Base-by-base conservation (phyloP, 2,329 filamentous ascomycete genomes). In the Ilyonectria robusta region DNA sequence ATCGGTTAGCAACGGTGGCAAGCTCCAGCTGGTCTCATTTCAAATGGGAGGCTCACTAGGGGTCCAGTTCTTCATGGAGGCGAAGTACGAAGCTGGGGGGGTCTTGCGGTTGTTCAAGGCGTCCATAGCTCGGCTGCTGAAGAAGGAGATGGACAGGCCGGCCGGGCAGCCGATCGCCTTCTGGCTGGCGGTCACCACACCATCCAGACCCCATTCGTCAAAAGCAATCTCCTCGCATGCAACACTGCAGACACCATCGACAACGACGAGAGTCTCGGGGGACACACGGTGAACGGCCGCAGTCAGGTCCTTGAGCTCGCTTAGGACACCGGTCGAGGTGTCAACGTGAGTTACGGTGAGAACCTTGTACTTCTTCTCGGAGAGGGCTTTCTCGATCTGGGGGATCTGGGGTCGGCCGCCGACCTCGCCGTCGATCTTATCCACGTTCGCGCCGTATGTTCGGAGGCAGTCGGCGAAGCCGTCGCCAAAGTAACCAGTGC, bases 121-220 rank as follows among this genome's bases (percentile, higher is more conserved):
- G 77, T 96, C 87, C 74, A 99, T 93, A 48, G 96, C 95, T 71
- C 93, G 91, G 67, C 92, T 94, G 77, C 95, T 98, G 77, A 93
- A 94, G 91, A 98, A 97, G 72, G 96, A 89, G 78, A 99, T 98
- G 76, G 93, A 97, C 70, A 99, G 87, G 72, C 96, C 96, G 35
- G 96, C 96, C 4, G 96, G 96, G 81, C 93, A 95, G 64, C 96
- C 96, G 76, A 99, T 97, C 72, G 94, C 96, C 87, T 99, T 99
- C 80, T 99, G 96, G 69, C 93, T 94, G 67, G 96, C 96, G 2
- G 96, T 99, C 66, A 99, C 86, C 48, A 98, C 95, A 73, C 91
- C 94, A 81, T 99, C 96, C 55, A 99, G 85, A 71, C 92, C 91
- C 96, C 95, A 98, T 61, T 93, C 93, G 79, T 99, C 96, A 80